phyloP scores from a whole-genome alignment of 2,329 filamentous ascomycete genomes.

The Thelonectria blattea region DNA sequence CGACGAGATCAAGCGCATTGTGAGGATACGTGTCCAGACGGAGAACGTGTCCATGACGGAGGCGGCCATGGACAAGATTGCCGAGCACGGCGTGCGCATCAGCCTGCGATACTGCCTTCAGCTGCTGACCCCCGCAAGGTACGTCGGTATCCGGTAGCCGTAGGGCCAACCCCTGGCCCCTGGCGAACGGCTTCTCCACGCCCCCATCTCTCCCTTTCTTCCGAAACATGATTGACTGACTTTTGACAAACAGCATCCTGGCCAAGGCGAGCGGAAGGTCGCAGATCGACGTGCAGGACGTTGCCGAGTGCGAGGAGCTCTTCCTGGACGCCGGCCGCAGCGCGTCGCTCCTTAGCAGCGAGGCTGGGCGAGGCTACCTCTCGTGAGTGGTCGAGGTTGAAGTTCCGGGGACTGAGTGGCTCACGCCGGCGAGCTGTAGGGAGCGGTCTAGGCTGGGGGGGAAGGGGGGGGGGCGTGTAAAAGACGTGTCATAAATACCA shows the following conservation, averaged over 20 bases:
- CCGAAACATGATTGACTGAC: constrained; percentile 43
- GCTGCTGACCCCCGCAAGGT: constrained; percentile 83
- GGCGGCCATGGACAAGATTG: constrained; percentile 84
- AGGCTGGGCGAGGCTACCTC: constrained; percentile 69
- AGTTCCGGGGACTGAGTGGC: too few relatives aligned
- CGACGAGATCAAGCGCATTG: constrained; percentile 91
- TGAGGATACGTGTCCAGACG: constrained; percentile 81
- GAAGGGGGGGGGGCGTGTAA: constrained; percentile 26
- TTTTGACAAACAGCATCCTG: constrained; percentile 69
- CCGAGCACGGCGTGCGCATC: constrained; percentile 85
- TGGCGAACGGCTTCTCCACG: neutral
- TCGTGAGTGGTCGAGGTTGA: constrained; percentile 49
- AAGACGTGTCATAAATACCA: constrained; percentile 40
- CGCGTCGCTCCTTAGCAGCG: constrained; percentile 69
- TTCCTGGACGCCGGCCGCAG: constrained; percentile 85
- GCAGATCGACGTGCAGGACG: constrained; percentile 78
- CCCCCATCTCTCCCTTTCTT: constrained; percentile 11
- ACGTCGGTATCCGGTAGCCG: constrained; percentile 38
- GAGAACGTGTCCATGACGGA: constrained; percentile 82
- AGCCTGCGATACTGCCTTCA: constrained; percentile 93
- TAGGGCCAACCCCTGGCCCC: constrained; percentile 17
- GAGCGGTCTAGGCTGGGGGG: constrained; percentile 28
- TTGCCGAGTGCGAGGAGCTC: constrained; percentile 81
- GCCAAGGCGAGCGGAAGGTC: constrained; percentile 81
- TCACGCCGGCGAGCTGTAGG: constrained; percentile 8